Conservation (phyloP, 345 rosid species). For the Hibiscus trionum region DNA sequence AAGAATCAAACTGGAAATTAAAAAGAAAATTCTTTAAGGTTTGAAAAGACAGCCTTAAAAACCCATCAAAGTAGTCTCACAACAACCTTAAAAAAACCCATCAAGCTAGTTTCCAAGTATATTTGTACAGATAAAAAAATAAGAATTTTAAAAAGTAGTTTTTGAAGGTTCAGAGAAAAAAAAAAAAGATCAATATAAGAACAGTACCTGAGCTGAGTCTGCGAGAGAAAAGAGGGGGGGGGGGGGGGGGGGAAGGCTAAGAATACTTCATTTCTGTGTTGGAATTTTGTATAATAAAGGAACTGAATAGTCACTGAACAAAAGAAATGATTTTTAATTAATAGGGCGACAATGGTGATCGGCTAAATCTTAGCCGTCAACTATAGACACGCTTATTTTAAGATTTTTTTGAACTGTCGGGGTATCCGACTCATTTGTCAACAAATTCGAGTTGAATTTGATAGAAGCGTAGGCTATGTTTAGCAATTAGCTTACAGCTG, state of each 20-base stretch:
- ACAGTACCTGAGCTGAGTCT: neutral
- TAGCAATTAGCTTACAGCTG: no score
- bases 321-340: neutral
- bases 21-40: neutral
- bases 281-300: neutral
- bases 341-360: neutral
- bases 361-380: neutral
- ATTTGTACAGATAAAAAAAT: neutral
- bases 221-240: neutral
- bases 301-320: neutral
- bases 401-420: neutral
- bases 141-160: no score
- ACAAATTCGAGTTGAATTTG: no score
- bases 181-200: no score
- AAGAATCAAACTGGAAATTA: neutral
- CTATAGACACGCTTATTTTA: no score
- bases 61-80: neutral
- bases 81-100: neutral
- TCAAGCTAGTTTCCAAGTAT: neutral
- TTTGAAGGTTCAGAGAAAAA: no score
- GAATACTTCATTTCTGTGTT: neutral
- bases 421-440: no score
- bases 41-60: neutral
- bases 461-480: no score
- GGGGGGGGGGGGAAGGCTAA: neutral